Evolutionary conservation across 345 rosid species (phyloP), one percentile per base, ranked within the genome.

Genomic region (Hirschfeldia incana): DNA sequence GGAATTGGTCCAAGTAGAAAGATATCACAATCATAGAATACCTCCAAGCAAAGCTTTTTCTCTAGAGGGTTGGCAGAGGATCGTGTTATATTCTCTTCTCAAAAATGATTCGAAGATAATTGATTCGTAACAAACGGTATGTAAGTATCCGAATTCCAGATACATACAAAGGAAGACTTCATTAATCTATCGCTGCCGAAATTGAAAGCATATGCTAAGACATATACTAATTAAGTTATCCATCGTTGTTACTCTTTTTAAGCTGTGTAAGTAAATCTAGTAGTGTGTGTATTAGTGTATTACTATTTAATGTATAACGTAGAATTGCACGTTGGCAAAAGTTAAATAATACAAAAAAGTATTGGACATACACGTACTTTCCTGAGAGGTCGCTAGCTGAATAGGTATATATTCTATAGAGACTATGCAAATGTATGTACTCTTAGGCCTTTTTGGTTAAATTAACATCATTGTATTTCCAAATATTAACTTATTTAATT

Each of bases 1-100:
- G 70, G 78, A 79, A 74, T 79, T 74, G 12, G 32, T 73, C 68
- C 74, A 79, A 74, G 69, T 79, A 73, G 82, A 79, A 74, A 73
- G 55, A 74, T 70, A 67, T 74, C 82, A 61, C 69, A 61, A 68
- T 79, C 78, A 33, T 12, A 68, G 74, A 62, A 73, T 33, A 73
- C 69, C 33, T 59, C 78, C 64, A 79, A 73, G 67, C 42, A n/a
- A 73, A 73, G 8, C 69, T 73, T 67, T 66, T 59, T 34, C 34
- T 27, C 15, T 15, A 33, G 59, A 71, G 72, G 60, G 65, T 64
- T 62, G 72, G 62, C 17, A 73, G 46, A 63, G 62, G 62, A 63
- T 73, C 69, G 37, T 21, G 46, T 76, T 73, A 73, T 79, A 34
- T 79, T 79, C 74, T 79, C 44, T 67, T 73, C 74, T 58, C 16